A percentile compares a stretch with the other conserved stretches of the same genome.
These are phyloP conservation scores for Musa balbisiana DNA, from an alignment of 202 grass and related monocot species.

Conservation along the genomic window DNA sequence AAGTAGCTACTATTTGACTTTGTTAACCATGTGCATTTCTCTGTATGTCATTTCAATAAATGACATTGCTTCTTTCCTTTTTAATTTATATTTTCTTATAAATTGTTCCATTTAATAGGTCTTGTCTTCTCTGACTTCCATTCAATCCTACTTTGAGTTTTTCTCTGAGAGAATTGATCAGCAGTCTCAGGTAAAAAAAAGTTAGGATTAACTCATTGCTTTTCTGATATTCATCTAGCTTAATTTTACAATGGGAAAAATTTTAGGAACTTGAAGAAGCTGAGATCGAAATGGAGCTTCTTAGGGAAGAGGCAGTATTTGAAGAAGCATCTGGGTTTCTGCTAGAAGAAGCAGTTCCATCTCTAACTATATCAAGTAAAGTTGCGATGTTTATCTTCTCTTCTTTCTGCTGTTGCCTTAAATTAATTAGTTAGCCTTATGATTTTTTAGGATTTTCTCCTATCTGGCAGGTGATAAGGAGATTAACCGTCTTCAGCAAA, in stretches of 20 bases:
- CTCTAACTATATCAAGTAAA: slow-evolving; percentile 32
- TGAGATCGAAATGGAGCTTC: slow-evolving; percentile 86
- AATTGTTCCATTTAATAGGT: slow-evolving; percentile 47
- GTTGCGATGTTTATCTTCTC: background rate
- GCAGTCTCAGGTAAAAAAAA: slow-evolving; percentile 55
- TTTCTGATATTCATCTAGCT: slow-evolving; percentile 16
- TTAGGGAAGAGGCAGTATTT: slow-evolving; percentile 55
- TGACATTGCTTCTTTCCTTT: too few relatives aligned
- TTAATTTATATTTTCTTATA: background rate
- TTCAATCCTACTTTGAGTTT: slow-evolving; percentile 79
- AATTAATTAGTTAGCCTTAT: background rate
- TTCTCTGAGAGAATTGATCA: slow-evolving; percentile 61
- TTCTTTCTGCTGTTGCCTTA: background rate
- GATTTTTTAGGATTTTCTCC: slow-evolving; percentile 24
- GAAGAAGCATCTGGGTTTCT: slow-evolving; percentile 21
- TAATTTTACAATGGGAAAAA: slow-evolving; percentile 14
- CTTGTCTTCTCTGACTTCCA: slow-evolving; percentile 66
- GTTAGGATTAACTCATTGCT: slow-evolving; percentile 4
- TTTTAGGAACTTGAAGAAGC: slow-evolving; percentile 92
- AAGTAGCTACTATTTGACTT: background rate
- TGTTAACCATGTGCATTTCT: background rate
- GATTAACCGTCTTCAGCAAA: slow-evolving; percentile 53
- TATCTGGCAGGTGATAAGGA: slow-evolving; percentile 52
- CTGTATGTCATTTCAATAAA: too few relatives aligned
- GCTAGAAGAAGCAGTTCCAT: slow-evolving; percentile 25